Evolutionary conservation across 1,139 yeast genomes (phyloP).

Genomic region (Kluyveromyces marxianus): DNA sequence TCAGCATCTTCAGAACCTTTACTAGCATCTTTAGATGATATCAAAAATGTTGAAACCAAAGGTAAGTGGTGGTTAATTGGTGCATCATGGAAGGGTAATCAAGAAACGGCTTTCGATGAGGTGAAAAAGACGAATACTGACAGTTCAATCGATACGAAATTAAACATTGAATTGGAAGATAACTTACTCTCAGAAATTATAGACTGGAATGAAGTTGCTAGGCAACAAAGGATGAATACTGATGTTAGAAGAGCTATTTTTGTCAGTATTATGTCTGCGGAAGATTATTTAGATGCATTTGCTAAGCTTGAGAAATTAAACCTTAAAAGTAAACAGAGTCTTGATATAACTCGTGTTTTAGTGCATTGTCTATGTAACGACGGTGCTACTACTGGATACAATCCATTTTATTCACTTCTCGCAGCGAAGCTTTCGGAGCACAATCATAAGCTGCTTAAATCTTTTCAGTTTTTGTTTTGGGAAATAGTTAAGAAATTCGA

Average conservation of each 20-base stretch:
- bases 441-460: conserved; percentile 62
- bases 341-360: conserved; percentile 80
- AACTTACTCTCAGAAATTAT: conserved; percentile 64
- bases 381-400: conserved; percentile 47
- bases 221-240: conserved; percentile 86
- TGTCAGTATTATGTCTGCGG: conserved; percentile 90
- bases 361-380: conserved; percentile 84
- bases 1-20: conserved; percentile 60
- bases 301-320: conserved; percentile 73
- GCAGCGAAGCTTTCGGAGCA: conserved; percentile 65
- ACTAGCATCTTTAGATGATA: conserved; percentile 78
- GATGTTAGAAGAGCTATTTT: conserved; percentile 91
- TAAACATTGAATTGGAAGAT: conserved; percentile 21
- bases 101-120: conserved; percentile 29
- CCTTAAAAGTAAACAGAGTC: conserved; percentile 72
- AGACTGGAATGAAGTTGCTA: conserved; percentile 84
- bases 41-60: conserved; percentile 59
- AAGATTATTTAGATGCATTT: conserved; percentile 83
- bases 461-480: conserved; percentile 88
- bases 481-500: conserved; percentile 74
- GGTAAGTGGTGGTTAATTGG: conserved; percentile 99
- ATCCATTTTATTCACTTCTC: conserved; percentile 82
- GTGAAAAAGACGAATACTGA: conserved; percentile 20
- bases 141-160: conserved; percentile 11
- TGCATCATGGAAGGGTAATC: conserved; percentile 84